phyloP scores from a whole-genome alignment of 768 basidiomycete species.

The Gautieria morchelliformis region DNA sequence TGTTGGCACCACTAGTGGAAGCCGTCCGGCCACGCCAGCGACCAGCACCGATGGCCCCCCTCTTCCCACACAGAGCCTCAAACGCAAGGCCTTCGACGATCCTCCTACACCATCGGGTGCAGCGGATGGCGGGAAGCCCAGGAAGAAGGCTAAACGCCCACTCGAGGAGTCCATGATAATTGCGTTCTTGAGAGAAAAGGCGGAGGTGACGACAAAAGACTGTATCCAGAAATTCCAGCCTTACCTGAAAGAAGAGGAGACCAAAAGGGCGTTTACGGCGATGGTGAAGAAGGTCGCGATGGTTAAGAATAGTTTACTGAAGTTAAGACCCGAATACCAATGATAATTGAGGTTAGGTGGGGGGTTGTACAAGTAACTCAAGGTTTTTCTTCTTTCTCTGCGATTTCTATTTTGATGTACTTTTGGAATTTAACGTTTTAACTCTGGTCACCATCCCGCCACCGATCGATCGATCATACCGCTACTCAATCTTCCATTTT shows the following conservation, averaged over 20 bases:
- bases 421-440: too few relatives aligned
- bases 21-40: constrained; percentile 26
- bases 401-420: too few relatives aligned
- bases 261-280: constrained; percentile 66
- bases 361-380: too few relatives aligned
- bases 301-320: constrained; percentile 55
- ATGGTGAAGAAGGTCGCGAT: constrained; percentile 74
- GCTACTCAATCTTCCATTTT: too few relatives aligned
- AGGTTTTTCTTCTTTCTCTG: too few relatives aligned
- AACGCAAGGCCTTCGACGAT: constrained; percentile 49
- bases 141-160: constrained; percentile 44
- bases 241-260: constrained; percentile 51
- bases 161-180: constrained; percentile 51
- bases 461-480: too few relatives aligned
- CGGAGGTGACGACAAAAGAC: constrained; percentile 63
- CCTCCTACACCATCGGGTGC: constrained; percentile 9
- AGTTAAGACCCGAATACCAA: constrained; percentile 29
- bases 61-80: constrained; percentile 29
- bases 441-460: too few relatives aligned
- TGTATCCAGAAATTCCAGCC: constrained; percentile 75
- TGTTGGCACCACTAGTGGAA: constrained; percentile 10
- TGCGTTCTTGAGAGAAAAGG: constrained; percentile 61
- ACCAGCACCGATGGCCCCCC: constrained; percentile 30
- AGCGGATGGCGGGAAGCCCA: constrained; percentile 4
- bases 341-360: not conserved